Base-by-base conservation (phyloP, 2,329 filamentous ascomycete genomes). In the Lasiodiplodia sp. region DNA sequence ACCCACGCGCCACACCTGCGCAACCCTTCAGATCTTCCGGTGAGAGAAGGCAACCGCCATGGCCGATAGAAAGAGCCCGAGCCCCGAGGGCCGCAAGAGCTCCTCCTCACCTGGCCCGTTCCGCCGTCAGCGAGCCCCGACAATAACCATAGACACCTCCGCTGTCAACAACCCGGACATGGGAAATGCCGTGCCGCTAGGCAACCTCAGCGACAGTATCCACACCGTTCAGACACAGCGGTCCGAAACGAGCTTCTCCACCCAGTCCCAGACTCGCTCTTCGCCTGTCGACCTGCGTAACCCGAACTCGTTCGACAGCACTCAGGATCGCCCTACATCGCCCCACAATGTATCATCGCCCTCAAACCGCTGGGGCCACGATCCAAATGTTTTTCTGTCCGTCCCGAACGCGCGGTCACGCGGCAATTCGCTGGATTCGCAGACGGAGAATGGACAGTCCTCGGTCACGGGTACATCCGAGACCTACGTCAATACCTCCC, bases 271-370 rank as follows among this genome's bases (percentile, higher is more conserved):
- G 7, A 75, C 84, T 1, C 55, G 56, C 21, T 60, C 66, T 21
- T 68, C 66, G 31, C 66, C 66, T 57, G 57, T 62, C 37, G 57
- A 68, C 49, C 76, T 85, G 56, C 84, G 85, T 70, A 82, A 83
- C 21, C 82, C 86, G n/a, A 83, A 84, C 47, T 89, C 89, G 1
- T 90, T 91, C 72, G 90, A 92, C 49, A 87, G 83, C 78, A 86
- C 83, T 72, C 88, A 90, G 70, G 89, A 87, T 73, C 82, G 88
- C 72, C 89, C 89, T 12, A 89, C 86, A 2, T 91, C 89, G 51
- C 88, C 89, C 6, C 89, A 91, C 76, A 91, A 91, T 79, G 80
- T 91, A 51, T 91, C 88, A 0, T 90, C 89, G 12, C 88, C 89
- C 2, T 84, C 85, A 12, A 79, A 83, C 23, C 85, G 84, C 72